A percentile compares a stretch with the other conserved stretches of the same genome.
Conservation (phyloP, 768 basidiomycete genomes). For the Podaxis sp. region DNA sequence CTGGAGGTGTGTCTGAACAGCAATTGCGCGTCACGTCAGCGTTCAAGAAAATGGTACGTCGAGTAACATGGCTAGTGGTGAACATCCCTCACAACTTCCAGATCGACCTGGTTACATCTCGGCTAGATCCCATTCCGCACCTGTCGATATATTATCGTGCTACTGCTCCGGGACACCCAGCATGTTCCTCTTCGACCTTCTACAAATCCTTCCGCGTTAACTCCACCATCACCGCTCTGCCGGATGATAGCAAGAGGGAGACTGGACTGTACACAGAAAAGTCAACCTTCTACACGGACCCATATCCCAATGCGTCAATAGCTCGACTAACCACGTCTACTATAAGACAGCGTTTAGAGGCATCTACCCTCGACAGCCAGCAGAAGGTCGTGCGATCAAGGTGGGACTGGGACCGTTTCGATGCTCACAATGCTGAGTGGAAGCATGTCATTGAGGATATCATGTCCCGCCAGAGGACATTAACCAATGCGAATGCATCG, state of each 20-base stretch:
- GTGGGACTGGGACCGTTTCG: conserved; percentile 18
- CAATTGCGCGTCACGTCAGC: conserved; percentile 6
- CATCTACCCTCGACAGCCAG: background rate
- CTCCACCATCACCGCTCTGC: background rate
- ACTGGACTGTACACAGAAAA: background rate
- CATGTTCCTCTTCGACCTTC: conserved; percentile 5
- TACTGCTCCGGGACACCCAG: conserved; percentile 14
- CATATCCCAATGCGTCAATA: background rate
- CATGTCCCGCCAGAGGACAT: background rate
- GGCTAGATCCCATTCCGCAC: conserved; percentile 2
- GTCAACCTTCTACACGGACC: conserved; percentile 2
- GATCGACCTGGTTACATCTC: background rate
- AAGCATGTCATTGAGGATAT: conserved; percentile 1
- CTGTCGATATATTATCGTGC: conserved; percentile 15
- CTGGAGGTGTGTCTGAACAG: background rate
- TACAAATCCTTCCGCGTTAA: background rate
- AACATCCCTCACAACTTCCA: background rate
- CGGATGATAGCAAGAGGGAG: conserved; percentile 1
- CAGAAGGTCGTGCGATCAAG: conserved; percentile 11
- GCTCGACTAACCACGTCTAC: background rate
- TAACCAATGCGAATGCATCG: background rate
- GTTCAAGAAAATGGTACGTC: conserved; percentile 14
- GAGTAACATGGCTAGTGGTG: too few relatives aligned
- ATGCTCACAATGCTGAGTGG: conserved; percentile 15
- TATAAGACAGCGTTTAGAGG: background rate